Evolutionary conservation across 306 rosid genomes (phyloP).

Genomic region (Vigna hirtella): DNA sequence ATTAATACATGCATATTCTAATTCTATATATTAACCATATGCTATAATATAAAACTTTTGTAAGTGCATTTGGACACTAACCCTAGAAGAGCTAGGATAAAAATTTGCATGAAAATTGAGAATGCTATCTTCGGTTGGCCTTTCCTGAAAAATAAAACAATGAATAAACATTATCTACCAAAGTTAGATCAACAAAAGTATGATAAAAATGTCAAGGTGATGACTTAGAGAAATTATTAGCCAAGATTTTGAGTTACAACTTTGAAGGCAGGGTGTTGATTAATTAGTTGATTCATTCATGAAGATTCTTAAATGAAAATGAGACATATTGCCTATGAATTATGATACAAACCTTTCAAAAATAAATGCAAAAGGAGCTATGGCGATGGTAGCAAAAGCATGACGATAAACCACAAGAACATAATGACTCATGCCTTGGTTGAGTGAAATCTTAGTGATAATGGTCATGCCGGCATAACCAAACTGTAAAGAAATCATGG

Average conservation of each 20-base stretch:
- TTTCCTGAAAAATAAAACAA: constrained; percentile 61
- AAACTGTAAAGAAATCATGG: constrained; percentile 87
- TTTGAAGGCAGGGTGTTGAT: too few relatives aligned
- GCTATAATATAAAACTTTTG: background rate
- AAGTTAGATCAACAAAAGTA: background rate
- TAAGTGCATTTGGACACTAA: constrained; percentile 44
- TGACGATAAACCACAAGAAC: constrained; percentile 95
- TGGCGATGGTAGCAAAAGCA: constrained; percentile 73
- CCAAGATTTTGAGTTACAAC: too few relatives aligned
- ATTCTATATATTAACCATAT: constrained; percentile 6
- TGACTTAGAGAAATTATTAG: background rate
- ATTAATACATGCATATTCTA: background rate
- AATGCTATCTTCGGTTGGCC: constrained; percentile 82
- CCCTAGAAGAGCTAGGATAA: constrained; percentile 85
- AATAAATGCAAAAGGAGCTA: constrained; percentile 79
- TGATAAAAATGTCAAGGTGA: too few relatives aligned
- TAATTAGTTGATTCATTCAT: too few relatives aligned
- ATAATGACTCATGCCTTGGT: constrained; percentile 93
- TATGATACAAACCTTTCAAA: constrained; percentile 67
- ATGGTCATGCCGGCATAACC: constrained; percentile 97
- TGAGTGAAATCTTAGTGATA: constrained; percentile 85
- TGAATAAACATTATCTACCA: constrained; percentile 11
- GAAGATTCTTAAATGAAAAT: too few relatives aligned
- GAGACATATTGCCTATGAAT: too few relatives aligned
- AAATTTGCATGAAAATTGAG: constrained; percentile 72